Base-by-base conservation (phyloP, 306 rosid genomes). In the Casuarina glauca region DNA sequence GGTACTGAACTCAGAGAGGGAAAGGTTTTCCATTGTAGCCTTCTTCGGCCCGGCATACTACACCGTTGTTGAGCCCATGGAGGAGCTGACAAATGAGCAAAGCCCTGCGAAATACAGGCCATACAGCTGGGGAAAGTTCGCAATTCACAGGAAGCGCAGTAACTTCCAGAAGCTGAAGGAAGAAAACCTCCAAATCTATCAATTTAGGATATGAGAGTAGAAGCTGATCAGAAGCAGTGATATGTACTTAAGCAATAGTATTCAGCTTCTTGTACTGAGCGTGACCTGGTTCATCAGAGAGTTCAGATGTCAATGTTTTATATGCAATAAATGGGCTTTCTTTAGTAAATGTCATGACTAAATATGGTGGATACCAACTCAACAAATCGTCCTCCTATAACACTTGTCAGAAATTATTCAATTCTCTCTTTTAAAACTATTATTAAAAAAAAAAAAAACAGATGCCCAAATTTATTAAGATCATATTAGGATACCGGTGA, bases 51-150 rank as follows among this genome's bases (percentile, higher is more conserved):
- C 97, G 5, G 54, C 90, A 58, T 94, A 87, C 69, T 77, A 78
- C 84, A 85, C 81, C n/a, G 11, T 80, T 48, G 87, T 87, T n/a
- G 62, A 79, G 66, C 91, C 90, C 0, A 51, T 90, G 64, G 74
- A 85, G 41, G 87, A 85, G 84, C 85, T 90, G 2, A 54, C 32
- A 41, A 51, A 63, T 72, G 80, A 86, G 32, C 78, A 85, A 64
- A 84, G 79, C 69, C 91, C 88, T 32, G 39, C 86, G 4, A 90
- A 79, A 72, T 90, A 81, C 55, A 81, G 76, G 76, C 74, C 90
- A 12, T 90, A 85, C 83, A 82, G 45, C 45, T 90, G 87, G 90
- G 95, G 95, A 11, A 92, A 87, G 83, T 92, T 81, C 35, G 51
- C 74, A 4, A 49, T 74, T 19, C 73, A 16, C 72, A 82, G 89